phyloP scores from a whole-genome alignment of 257 asterid species.

The Coffea canephora region DNA sequence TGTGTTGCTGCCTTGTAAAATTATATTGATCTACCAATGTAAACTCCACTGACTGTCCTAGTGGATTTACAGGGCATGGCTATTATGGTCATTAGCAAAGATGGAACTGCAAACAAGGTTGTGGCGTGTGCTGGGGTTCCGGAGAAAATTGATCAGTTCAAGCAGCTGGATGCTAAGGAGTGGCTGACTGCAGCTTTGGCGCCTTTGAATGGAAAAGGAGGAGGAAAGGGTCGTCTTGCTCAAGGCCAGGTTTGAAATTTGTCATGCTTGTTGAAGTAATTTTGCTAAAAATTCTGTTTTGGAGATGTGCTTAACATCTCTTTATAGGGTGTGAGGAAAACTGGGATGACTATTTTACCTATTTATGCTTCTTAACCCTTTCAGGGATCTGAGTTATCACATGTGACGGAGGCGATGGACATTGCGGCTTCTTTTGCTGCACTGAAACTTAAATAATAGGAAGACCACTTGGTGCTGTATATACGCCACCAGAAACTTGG shows the following conservation, averaged over 20 bases:
- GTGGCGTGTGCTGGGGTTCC: constrained; percentile 99
- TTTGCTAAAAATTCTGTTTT: neutral
- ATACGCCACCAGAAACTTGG: neutral
- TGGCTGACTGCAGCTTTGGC: constrained; percentile 81
- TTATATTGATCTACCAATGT: neutral
- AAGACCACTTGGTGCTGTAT: neutral
- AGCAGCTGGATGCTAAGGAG: constrained; percentile 60
- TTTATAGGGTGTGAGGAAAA: neutral
- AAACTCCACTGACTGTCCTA: constrained; percentile 3
- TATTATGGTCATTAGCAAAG: constrained; percentile 73
- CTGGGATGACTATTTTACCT: neutral
- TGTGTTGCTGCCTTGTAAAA: constrained; percentile 1
- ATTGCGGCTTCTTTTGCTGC: constrained; percentile 81
- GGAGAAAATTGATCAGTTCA: constrained; percentile 54
- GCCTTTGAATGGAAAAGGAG: constrained; percentile 85
- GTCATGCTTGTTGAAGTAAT: neutral
- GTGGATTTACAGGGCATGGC: constrained; percentile 67
- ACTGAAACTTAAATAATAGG: constrained; percentile 60
- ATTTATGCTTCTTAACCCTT: neutral
- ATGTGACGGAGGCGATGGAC: constrained; percentile 58
- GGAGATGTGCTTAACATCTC: neutral
- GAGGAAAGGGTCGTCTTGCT: constrained; percentile 91
- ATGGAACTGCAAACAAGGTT: constrained; percentile 70
- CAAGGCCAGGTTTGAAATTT: constrained; percentile 80
- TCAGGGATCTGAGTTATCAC: constrained; percentile 65